Conservation (phyloP, 352 stramenopile genomes). For the Globisporangium viniferum region DNA sequence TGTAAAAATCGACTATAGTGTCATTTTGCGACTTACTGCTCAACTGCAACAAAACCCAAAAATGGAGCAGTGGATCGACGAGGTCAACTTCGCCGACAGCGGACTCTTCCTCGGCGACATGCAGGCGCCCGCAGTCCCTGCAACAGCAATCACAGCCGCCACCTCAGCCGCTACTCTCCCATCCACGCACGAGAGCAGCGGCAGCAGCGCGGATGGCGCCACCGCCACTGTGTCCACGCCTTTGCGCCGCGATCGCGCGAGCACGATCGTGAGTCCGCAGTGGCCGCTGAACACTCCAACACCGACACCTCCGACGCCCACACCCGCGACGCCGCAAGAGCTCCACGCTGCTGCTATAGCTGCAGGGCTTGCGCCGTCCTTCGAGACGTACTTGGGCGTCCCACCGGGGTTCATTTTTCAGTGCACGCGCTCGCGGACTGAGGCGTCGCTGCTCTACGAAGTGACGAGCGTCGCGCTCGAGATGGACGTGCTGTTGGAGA, state of each 20-base stretch:
- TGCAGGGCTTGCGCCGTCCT: neutral
- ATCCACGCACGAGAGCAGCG: neutral
- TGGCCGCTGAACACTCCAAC: neutral
- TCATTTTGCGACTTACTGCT: no score
- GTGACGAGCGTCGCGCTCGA: constrained; percentile 26
- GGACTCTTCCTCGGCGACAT: constrained; percentile 20
- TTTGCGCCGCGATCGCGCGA: neutral
- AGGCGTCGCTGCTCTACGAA: constrained; percentile 29
- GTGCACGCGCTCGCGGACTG: constrained; percentile 17
- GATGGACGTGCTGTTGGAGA: constrained; percentile 31
- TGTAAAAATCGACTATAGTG: no score
- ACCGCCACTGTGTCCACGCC: neutral
- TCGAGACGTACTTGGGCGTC: constrained; percentile 22
- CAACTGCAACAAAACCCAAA: neutral
- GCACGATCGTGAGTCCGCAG: constrained; percentile 1
- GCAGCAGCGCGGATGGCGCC: constrained; percentile 1
- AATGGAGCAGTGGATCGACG: constrained; percentile 15
- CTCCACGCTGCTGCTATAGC: constrained; percentile 5
- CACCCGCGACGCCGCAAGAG: constrained; percentile 21
- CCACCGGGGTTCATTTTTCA: constrained; percentile 20
- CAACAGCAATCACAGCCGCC: neutral
- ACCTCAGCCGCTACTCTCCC: neutral
- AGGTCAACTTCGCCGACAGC: constrained; percentile 27
- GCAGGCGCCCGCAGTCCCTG: neutral
- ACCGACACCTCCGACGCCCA: constrained; percentile 11